Conservation (phyloP, 495 filamentous ascomycete genomes). For the Daldinia grandis region DNA sequence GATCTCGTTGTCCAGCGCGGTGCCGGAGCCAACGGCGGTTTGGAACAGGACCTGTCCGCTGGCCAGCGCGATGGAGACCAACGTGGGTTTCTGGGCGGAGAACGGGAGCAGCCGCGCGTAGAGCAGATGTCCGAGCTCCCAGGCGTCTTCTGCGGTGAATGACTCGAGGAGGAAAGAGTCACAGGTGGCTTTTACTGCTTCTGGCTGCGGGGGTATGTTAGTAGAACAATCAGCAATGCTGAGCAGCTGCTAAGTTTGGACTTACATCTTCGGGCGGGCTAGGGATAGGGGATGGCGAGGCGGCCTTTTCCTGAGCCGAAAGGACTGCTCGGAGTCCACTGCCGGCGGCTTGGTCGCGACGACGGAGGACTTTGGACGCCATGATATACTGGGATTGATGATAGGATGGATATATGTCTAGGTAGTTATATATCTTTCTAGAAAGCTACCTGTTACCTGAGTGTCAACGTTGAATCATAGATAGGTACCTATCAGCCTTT, state of each 20-base stretch:
- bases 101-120: slow-evolving; percentile 67
- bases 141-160: slow-evolving; percentile 74
- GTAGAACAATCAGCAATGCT: background rate
- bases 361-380: slow-evolving; percentile 26
- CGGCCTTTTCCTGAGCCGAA: slow-evolving; percentile 1
- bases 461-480: background rate
- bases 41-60: slow-evolving; percentile 61
- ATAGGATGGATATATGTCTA: background rate
- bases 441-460: too few relatives aligned
- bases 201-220: slow-evolving; percentile 46
- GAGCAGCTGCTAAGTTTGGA: background rate
- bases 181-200: slow-evolving; percentile 61
- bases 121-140: slow-evolving; percentile 69
- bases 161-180: slow-evolving; percentile 62
- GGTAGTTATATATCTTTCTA: background rate
- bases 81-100: slow-evolving; percentile 55
- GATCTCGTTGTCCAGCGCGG: slow-evolving; percentile 67
- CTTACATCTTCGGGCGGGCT: slow-evolving; percentile 45
- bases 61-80: slow-evolving; percentile 72
- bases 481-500: too few relatives aligned
- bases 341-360: slow-evolving; percentile 29
- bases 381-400: slow-evolving; percentile 4
- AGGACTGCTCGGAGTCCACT: slow-evolving; percentile 33
- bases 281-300: slow-evolving; percentile 37
- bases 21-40: slow-evolving; percentile 61